phyloP scores from a whole-genome alignment of 129 eudicot genomes.

The Saussurea involucrata region DNA sequence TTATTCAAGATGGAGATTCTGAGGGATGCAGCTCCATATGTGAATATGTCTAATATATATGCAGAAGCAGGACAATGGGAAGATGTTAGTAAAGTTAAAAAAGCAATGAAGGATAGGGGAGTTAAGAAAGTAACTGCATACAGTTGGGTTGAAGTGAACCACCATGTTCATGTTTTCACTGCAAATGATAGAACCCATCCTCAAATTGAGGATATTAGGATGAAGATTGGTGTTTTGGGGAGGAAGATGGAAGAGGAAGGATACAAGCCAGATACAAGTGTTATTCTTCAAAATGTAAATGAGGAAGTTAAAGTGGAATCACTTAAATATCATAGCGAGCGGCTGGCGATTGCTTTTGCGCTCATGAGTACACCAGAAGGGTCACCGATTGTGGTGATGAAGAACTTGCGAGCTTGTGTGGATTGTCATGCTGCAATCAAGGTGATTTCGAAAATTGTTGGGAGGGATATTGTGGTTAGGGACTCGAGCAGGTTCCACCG shows the following conservation, averaged over 20 bases:
- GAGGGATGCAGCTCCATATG: conserved; percentile 72
- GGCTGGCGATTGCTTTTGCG: conserved; percentile 73
- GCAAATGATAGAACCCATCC: conserved; percentile 75
- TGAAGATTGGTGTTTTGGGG: conserved; percentile 47
- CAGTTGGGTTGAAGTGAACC: conserved; percentile 80
- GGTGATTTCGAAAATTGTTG: conserved; percentile 61
- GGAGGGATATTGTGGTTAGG: conserved; percentile 68
- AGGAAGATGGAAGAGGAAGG: conserved; percentile 67
- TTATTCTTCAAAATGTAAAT: conserved; percentile 61
- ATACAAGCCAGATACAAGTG: conserved; percentile 70
- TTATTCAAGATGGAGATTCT: conserved; percentile 56
- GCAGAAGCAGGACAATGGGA: conserved; percentile 84
- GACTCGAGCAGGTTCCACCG: conserved; percentile 84
- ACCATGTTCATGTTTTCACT: conserved; percentile 51
- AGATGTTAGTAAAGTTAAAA: conserved; percentile 54
- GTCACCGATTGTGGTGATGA: conserved; percentile 66
- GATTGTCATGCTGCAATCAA: conserved; percentile 94
- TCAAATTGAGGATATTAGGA: conserved; percentile 41
- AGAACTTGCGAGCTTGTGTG: conserved; percentile 70
- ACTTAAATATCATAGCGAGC: conserved; percentile 72
- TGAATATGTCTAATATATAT: conserved; percentile 71
- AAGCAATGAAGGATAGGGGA: conserved; percentile 77
- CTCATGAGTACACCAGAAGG: conserved; percentile 67
- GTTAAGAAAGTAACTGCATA: conserved; percentile 65
- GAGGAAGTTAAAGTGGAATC: conserved; percentile 64